Evolutionary conservation across 345 rosid genomes (phyloP), one percentile per base, ranked within the genome.

Genomic region (Citrus sp.): DNA sequence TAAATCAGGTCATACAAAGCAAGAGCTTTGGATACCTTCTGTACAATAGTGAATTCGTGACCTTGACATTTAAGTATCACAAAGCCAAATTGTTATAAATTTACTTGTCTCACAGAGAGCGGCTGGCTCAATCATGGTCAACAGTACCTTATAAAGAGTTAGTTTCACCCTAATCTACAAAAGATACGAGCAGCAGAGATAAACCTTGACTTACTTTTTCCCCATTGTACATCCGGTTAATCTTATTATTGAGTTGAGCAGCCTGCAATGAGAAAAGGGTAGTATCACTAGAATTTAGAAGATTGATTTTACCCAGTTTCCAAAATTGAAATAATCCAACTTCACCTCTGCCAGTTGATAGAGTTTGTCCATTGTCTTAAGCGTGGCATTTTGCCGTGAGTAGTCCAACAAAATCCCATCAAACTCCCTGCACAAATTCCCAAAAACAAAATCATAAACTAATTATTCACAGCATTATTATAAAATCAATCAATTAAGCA

Each of bases 321-420:
- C 65, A 35, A 77, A 69, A 40, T 14, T 7, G 12, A 67, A 27
- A 56, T 5, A 27, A 67, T 72, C 80, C 76, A 49, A 38, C 62
- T 65, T 83, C 74, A 95, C 98, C 95, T 93, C 92, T 6, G 98
- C 97, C 84, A 95, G 79, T 61, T 83, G 78, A 75, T 84, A 85
- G 77, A 95, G 98, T 79, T 94, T 92, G 49, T 85, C 80, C 83
- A 90, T 32, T 32, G 97, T 95, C 58, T 85, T 91, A 38, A 79
- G 82, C 10, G 93, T 90, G 72, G 92, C 98, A 55, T 85, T 76
- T 79, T 96, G 97, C 75, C 98, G 82, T 22, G 99, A 91, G 80
- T 87, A 94, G 80, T 96, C 99, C 79, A 96, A 81, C 71, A 85
- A 63, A 73, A 96, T 68, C 35, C 91, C 93, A 58, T 96, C 97